phyloP scores from a whole-genome alignment of 108 stramenopile species.

The Tribonema minus region DNA sequence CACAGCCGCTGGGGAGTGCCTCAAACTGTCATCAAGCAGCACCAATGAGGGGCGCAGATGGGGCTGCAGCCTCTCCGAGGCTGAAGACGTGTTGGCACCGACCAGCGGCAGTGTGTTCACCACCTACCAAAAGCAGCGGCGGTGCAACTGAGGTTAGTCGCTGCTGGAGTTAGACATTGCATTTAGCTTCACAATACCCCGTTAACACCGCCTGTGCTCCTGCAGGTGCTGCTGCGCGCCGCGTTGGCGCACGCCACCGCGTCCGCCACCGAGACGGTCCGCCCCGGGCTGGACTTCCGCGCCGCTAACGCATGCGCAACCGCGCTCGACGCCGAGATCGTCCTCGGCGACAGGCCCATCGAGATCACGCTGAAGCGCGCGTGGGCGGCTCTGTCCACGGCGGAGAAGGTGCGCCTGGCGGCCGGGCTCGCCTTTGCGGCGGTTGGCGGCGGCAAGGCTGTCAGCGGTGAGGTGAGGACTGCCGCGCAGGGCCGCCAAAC shows the following conservation, averaged over 20 bases:
- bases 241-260: background rate
- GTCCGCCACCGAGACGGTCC: background rate
- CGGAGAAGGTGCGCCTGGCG: conserved; percentile 10
- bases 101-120: too few relatives aligned
- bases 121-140: too few relatives aligned
- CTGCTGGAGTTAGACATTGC: too few relatives aligned
- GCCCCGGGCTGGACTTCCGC: background rate
- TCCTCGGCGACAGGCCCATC: conserved; percentile 38
- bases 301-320: background rate
- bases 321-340: conserved; percentile 24
- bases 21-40: too few relatives aligned
- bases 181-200: too few relatives aligned
- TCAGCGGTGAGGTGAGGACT: background rate
- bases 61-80: too few relatives aligned
- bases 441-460: background rate
- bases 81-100: too few relatives aligned
- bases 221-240: background rate
- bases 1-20: too few relatives aligned
- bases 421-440: background rate
- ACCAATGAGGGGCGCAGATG: too few relatives aligned
- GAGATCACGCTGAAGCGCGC: conserved; percentile 41
- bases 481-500: background rate
- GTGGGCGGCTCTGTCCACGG: conserved; percentile 16
- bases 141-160: too few relatives aligned
- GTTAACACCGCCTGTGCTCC: too few relatives aligned